Base-by-base conservation (phyloP, 257 asterid species). In the Nicotiana sylvestris region DNA sequence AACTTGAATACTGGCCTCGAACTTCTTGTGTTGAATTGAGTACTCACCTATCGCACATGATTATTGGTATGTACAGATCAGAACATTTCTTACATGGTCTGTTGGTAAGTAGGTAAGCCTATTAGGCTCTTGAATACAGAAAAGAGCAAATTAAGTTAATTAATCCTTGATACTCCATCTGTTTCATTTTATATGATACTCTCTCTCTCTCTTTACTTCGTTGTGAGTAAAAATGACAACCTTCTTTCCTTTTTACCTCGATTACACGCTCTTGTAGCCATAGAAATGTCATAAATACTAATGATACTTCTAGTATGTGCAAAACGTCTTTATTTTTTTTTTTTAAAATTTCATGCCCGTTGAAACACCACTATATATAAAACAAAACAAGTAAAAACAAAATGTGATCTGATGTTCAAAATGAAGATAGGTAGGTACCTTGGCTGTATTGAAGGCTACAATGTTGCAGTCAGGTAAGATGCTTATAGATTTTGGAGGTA, bases 401-500 rank as follows among this genome's bases (percentile, higher is more conserved):
- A 2, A 32, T 32, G 3, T 32, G 17, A 27, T 16, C 13, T 16
- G 16, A 76, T 3, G 3, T 27, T 55, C 2, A 2, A 77, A 55
- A 77, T 29, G 27, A 58, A 77, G 3, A 49, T 16, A 72, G 6
- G 3, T 9, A 81, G 89, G 57, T 90, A 83, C 99, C 95, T 91
- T 85, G 16, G 96, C 97, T 16, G 99, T 95, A 89, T 95, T 94
- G 81, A 92, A 95, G 13, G 86, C 92, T 37, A 88, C 97, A 2
- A 61, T 86, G 68, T 66, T 87, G 89, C 99, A 95, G 65, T 95
- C 97, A 0, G 98, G 97, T 82, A 95, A 85, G 82, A 95, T 92
- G 92, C 98, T 92, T 80, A 95, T 94, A 62, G 99, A 95, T 65
- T 82, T 86, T 11, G 83, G 92, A 77, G 95, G 97, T 76, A 95